phyloP scores from a whole-genome alignment of 345 rosid genomes.

The Populus euphratica region DNA sequence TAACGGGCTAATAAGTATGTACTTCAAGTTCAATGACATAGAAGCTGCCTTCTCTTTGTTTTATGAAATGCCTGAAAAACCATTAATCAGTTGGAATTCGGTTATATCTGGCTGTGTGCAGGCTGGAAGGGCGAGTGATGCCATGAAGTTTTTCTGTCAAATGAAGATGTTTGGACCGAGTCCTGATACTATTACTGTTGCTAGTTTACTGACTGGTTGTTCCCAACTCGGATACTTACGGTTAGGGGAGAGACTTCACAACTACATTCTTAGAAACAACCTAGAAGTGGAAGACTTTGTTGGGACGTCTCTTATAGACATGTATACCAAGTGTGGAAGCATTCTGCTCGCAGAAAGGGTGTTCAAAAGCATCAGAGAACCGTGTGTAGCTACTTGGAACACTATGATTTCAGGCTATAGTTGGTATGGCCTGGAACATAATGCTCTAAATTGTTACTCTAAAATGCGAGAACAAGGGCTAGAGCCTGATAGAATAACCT shows the following conservation, averaged over 20 bases:
- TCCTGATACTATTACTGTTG: conserved; percentile 62
- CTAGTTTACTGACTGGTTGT: conserved; percentile 65
- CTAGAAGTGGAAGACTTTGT: conserved; percentile 59
- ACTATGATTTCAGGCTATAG: conserved; percentile 71
- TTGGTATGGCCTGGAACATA: conserved; percentile 51
- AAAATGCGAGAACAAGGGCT: conserved; percentile 45
- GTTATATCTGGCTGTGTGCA: conserved; percentile 74
- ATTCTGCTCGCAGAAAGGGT: conserved; percentile 51
- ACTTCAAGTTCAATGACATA: conserved; percentile 46
- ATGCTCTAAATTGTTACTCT: conserved; percentile 48
- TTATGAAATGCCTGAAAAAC: conserved; percentile 42
- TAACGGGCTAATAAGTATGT: conserved; percentile 78
- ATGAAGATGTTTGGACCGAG: conserved; percentile 46
- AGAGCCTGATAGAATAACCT: conserved; percentile 72
- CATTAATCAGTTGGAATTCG: conserved; percentile 75
- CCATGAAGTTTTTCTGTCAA: conserved; percentile 47
- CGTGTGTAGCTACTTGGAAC: conserved; percentile 73
- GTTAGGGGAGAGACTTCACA: conserved; percentile 59
- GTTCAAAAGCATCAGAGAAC: conserved; percentile 45
- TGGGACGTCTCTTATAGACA: conserved; percentile 70
- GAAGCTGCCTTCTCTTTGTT: conserved; percentile 53
- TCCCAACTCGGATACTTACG: conserved; percentile 62
- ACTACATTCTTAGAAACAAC: conserved; percentile 48
- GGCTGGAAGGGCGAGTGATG: conserved; percentile 54
- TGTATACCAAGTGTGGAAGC: conserved; percentile 79